phyloP scores from a whole-genome alignment of 768 basidiomycete genomes.

The Trametes sanguinea region DNA sequence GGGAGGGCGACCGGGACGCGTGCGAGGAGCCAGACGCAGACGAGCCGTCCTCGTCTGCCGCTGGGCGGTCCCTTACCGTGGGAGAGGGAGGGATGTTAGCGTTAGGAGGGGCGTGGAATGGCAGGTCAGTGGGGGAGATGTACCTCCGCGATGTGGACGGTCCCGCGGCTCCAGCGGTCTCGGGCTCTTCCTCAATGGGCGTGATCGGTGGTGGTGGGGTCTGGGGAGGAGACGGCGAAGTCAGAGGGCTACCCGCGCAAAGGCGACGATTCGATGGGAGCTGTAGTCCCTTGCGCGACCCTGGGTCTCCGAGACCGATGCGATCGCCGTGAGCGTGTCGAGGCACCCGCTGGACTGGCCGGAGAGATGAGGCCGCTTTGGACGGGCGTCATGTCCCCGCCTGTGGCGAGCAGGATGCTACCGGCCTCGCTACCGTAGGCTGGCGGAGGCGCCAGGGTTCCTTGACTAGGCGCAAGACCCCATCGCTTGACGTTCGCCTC shows the following conservation, averaged over 20 bases:
- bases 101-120: constrained; percentile 58
- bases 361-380: constrained; percentile 43
- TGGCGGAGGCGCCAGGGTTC: constrained; percentile 95
- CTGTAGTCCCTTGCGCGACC: constrained; percentile 41
- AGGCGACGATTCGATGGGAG: constrained; percentile 63
- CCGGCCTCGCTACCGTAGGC: constrained; percentile 97
- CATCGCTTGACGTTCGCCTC: constrained; percentile 99
- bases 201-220: constrained; percentile 69
- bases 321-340: constrained; percentile 53
- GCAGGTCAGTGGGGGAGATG: constrained; percentile 63
- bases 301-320: constrained; percentile 63
- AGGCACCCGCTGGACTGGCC: constrained; percentile 47
- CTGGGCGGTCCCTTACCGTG: constrained; percentile 27
- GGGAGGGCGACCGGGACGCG: constrained; percentile 60
- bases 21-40: constrained; percentile 35
- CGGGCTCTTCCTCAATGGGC: constrained; percentile 69
- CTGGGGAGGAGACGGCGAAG: constrained; percentile 46
- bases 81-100: constrained; percentile 50
- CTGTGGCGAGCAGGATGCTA: constrained; percentile 92
- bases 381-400: constrained; percentile 44
- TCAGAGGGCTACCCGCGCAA: constrained; percentile 54
- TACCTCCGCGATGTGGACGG: constrained; percentile 54
- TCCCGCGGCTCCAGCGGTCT: constrained; percentile 42
- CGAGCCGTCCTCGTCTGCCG: constrained; percentile 33
- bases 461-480: constrained; percentile 96